Percentiles rank a stretch among this genome's conserved stretches.
phyloP scores from a whole-genome alignment of 805 yeast species.

The Saccharomycopsis fermentans region DNA sequence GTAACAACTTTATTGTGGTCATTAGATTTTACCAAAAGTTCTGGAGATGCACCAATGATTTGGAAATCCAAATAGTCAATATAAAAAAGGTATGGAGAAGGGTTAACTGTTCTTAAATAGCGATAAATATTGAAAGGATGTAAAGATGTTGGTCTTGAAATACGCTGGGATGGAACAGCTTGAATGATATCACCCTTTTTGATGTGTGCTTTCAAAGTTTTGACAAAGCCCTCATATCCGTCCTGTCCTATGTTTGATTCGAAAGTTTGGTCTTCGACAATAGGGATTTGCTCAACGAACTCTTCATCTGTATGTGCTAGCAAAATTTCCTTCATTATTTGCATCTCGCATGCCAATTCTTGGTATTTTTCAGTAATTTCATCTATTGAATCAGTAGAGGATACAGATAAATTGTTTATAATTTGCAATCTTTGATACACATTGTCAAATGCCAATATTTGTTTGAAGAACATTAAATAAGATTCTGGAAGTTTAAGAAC shows the following conservation, averaged over 20 bases:
- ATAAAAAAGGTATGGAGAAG: constrained; percentile 94
- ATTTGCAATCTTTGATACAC: constrained; percentile 90
- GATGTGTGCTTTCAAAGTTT: constrained; percentile 66
- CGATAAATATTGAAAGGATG: constrained; percentile 96
- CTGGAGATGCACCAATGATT: constrained; percentile 97
- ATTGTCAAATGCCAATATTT: constrained; percentile 85
- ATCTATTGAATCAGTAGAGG: constrained; percentile 24
- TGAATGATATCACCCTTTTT: constrained; percentile 90
- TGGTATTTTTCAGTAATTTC: constrained; percentile 33
- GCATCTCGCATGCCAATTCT: constrained; percentile 48
- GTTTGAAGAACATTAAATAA: constrained; percentile 81
- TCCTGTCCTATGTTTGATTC: constrained; percentile 86
- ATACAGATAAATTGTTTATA: constrained; percentile 63
- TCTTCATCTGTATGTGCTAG: constrained; percentile 36
- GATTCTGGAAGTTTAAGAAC: constrained; percentile 84
- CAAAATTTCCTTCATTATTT: constrained; percentile 41
- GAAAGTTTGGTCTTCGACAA: constrained; percentile 56
- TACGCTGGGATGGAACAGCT: constrained; percentile 96
- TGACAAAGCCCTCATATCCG: constrained; percentile 83
- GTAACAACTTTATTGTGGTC: constrained; percentile 64
- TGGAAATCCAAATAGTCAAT: constrained; percentile 88
- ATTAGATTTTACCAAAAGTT: constrained; percentile 78
- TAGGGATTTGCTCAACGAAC: constrained; percentile 67
- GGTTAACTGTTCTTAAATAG: constrained; percentile 90
- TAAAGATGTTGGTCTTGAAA: constrained; percentile 85